Base-by-base conservation (phyloP, 495 filamentous ascomycete species). In the Tuber borchii region DNA sequence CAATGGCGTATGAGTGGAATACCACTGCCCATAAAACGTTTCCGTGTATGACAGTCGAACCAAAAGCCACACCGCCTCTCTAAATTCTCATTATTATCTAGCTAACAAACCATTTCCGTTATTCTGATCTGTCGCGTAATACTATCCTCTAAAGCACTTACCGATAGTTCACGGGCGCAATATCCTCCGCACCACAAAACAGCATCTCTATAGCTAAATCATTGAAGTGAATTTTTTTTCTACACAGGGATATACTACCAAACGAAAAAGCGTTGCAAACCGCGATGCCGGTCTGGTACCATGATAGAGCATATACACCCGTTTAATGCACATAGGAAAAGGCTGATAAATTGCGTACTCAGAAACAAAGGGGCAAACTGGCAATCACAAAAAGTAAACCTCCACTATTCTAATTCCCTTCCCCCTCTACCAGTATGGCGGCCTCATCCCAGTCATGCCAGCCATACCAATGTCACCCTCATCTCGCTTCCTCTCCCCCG, bases 401-500 rank as follows among this genome's bases (percentile, higher is more conserved):
- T 31, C 68, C 44, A 78, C 31, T 26, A 19, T 75, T 73, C 51
- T 74, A 74, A 39, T 45, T 68, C 69, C 44, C 48, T 70, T 71
- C 40, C 16, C n/a, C 44, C 31, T 71, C 44, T 79, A 79, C 91
- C 91, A 93, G 83, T 92, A 93, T 44, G 90, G 88, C 72, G 91
- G 87, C 79, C 90, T 88, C 83, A 94, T 83, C n/a, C 90, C 91
- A 3, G 90, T 86, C 81, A 94, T 88, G 77, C 86, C 87, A 39
- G 89, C 86, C 84, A 70, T 88, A 85, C 56, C 87, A 84, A 78
- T 85, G 61, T 85, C 84, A 6, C 85, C 83, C 73, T 93, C 91
- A 69, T 93, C 91, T 78, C 90, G 90, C 83, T 92, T 93, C 82
- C 92, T 86, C 83, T 93, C 92, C 45, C 92, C 92, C 22, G 91